Evolutionary conservation across 176 grass and related monocot species (phyloP).

Genomic region (Bolboschoenus planiculmis): DNA sequence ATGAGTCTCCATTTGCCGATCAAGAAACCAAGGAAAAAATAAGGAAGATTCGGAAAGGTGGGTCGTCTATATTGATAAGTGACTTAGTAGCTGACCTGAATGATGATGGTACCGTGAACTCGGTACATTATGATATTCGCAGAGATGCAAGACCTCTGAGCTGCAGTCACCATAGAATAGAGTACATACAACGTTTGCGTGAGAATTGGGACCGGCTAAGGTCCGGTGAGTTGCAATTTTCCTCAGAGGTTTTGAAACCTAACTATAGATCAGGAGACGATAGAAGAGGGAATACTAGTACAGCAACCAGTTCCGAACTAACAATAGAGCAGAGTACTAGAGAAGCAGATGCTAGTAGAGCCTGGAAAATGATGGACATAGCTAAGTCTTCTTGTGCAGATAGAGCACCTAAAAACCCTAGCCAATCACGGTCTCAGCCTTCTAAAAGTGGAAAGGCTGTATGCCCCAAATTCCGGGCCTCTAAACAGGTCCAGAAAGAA

Average conservation of each 20-base stretch:
- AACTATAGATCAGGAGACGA: background rate
- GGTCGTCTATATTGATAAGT: constrained; percentile 24
- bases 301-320: background rate
- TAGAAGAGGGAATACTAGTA: constrained; percentile 10
- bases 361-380: constrained; percentile 77
- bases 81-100: constrained; percentile 26
- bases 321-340: background rate
- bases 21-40: constrained; percentile 27
- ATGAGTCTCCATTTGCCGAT: constrained; percentile 1
- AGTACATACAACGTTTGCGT: constrained; percentile 34
- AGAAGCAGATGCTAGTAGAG: constrained; percentile 34
- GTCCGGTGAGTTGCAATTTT: constrained; percentile 46
- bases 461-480: background rate
- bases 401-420: constrained; percentile 28
- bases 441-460: background rate
- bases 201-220: constrained; percentile 52
- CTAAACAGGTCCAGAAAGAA: background rate
- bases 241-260: constrained; percentile 12
- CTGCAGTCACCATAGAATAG: constrained; percentile 38
- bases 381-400: constrained; percentile 35
- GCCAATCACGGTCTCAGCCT: background rate
- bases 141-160: constrained; percentile 42
- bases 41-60: constrained; percentile 12
- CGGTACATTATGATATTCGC: background rate
- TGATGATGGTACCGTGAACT: background rate